A percentile compares a stretch with the other conserved stretches of the same genome.
Conservation (phyloP, 306 rosid species). For the Fagus crenata region DNA sequence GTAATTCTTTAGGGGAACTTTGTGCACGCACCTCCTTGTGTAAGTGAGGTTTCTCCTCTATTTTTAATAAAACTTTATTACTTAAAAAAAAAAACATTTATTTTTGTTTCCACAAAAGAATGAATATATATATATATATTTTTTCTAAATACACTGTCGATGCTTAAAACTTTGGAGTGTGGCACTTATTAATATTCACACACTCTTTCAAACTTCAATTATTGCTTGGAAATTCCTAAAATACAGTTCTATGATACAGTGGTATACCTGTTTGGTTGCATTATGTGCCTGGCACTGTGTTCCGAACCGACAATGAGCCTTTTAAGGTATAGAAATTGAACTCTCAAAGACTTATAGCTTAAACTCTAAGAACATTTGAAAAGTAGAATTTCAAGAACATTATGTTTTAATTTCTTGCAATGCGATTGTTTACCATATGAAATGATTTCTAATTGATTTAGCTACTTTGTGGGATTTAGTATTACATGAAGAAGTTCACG, state of each 20-base stretch:
- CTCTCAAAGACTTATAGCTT: conserved; percentile 15
- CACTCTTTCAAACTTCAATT: conserved; percentile 11
- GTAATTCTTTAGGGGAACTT: too few species aligned
- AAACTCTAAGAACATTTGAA: not conserved
- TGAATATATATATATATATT: not conserved
- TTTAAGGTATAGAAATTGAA: conserved; percentile 64
- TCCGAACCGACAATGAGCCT: conserved; percentile 76
- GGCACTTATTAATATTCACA: not conserved
- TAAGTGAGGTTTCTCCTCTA: too few species aligned
- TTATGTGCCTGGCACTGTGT: conserved; percentile 79
- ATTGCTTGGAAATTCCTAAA: conserved; percentile 26
- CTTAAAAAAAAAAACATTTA: too few species aligned
- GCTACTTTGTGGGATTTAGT: conserved; percentile 45
- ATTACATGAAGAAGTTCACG: conserved; percentile 83
- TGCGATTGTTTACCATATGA: conserved; percentile 5
- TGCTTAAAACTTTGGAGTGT: not conserved
- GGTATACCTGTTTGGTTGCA: conserved; percentile 97
- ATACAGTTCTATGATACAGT: conserved; percentile 46
- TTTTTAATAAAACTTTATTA: too few species aligned
- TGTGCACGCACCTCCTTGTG: too few species aligned
- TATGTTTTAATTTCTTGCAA: not conserved
- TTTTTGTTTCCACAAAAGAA: not conserved
- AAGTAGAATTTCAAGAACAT: not conserved
- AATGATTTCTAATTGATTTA: conserved; percentile 27
- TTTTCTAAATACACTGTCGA: not conserved